phyloP scores from a whole-genome alignment of 495 filamentous ascomycete genomes.

The Aspergillus bridgeri region DNA sequence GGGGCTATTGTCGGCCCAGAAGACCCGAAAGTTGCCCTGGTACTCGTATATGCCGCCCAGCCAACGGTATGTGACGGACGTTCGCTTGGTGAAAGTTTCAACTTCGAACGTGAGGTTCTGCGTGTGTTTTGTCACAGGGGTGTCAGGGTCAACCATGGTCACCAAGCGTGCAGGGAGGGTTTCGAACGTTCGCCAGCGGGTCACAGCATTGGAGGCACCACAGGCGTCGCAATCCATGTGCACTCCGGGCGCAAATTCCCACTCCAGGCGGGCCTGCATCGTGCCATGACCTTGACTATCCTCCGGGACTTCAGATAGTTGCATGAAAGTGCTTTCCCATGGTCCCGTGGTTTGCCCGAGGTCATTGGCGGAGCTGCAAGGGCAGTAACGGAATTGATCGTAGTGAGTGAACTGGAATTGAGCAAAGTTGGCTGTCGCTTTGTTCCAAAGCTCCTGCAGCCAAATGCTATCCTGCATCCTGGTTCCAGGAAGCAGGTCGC shows the following conservation, averaged over 20 bases:
- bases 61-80: constrained; percentile 36
- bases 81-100: constrained; percentile 8
- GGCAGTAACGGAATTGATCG: constrained; percentile 10
- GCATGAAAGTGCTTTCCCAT: background rate
- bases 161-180: constrained; percentile 32
- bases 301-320: background rate
- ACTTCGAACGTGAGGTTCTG: constrained; percentile 19
- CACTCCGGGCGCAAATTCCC: constrained; percentile 1
- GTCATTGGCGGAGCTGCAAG: background rate
- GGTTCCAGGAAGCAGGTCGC: constrained; percentile 1
- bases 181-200: constrained; percentile 6
- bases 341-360: background rate
- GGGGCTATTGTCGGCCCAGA: constrained; percentile 30
- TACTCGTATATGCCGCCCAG: constrained; percentile 39
- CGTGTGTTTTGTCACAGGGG: constrained; percentile 26
- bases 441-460: constrained; percentile 21
- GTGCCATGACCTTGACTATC: constrained; percentile 12
- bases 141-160: constrained; percentile 11
- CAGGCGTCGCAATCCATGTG: constrained; percentile 14
- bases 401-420: constrained; percentile 24
- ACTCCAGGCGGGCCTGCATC: constrained; percentile 16
- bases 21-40: constrained; percentile 26
- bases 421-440: constrained; percentile 20
- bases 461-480: constrained; percentile 9
- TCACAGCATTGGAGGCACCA: background rate